Conservation (phyloP, 768 basidiomycete genomes). For the Crepidotus variabilis region DNA sequence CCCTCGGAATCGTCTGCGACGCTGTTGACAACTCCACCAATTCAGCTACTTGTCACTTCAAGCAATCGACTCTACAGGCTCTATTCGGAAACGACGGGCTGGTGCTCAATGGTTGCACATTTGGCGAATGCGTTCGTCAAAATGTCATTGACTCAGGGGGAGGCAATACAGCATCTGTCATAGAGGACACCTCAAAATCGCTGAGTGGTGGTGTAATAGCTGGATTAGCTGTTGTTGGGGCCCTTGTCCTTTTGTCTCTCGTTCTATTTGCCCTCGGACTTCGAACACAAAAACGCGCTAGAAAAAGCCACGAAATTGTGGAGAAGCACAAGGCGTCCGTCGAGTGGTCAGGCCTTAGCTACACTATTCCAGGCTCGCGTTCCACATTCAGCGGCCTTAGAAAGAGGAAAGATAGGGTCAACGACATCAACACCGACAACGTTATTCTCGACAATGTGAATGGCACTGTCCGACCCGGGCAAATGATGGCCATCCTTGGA, state of each 20-base stretch:
- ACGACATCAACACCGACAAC: slow-evolving; percentile 42
- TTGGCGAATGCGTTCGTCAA: slow-evolving; percentile 88
- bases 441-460: slow-evolving; percentile 66
- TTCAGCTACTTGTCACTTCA: slow-evolving; percentile 68
- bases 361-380: slow-evolving; percentile 43
- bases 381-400: slow-evolving; percentile 4
- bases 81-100: slow-evolving; percentile 78
- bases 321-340: slow-evolving; percentile 50
- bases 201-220: slow-evolving; percentile 86
- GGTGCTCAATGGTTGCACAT: slow-evolving; percentile 66
- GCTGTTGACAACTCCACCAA: slow-evolving; percentile 37
- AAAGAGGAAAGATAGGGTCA: slow-evolving; percentile 11
- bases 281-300: slow-evolving; percentile 58
- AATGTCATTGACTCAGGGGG: slow-evolving; percentile 61
- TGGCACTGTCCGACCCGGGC: slow-evolving; percentile 72
- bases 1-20: slow-evolving; percentile 67
- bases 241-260: slow-evolving; percentile 53
- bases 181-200: slow-evolving; percentile 31
- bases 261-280: slow-evolving; percentile 61
- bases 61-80: slow-evolving; percentile 59
- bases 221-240: slow-evolving; percentile 82
- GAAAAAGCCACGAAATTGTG: slow-evolving; percentile 35
- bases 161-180: slow-evolving; percentile 28
- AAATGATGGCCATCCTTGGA: slow-evolving; percentile 89
- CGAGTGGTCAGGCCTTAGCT: slow-evolving; percentile 67